Evolutionary conservation across 1,139 yeast genomes (phyloP), one percentile per base, ranked within the genome.

Genomic region (Geotrichum bryndzae): DNA sequence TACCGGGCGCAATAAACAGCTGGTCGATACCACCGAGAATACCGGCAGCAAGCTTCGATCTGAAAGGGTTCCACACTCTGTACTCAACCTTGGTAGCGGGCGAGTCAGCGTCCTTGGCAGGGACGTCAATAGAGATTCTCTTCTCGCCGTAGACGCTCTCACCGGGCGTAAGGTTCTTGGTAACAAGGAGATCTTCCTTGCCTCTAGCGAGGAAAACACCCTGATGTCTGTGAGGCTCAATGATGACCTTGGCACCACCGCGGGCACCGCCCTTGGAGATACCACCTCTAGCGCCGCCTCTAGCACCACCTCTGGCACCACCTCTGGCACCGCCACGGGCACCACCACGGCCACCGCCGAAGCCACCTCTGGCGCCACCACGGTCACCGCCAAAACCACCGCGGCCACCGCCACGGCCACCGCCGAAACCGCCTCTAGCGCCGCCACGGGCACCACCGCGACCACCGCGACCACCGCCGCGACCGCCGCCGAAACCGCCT

Each of bases 41-140:
- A 89, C 99, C 99, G 66, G 99, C 99, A 76, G 99, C 99, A 82
- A 94, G 83, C 85, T 94, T 94, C 68, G 98, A 94, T 87, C 99
- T 88, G 88, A 94, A 94, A 68, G 99, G 99, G 80, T 94, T 94
- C 99, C 99, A 94, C 69, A 94, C 99, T 85, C 99, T 92, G 86
- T 94, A 94, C 82, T 94, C 99, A 66, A 86, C 84, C 84, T 94
- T 94, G 75, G 97, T 91, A 68, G 97, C 88, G 52, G 76, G 76
- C 18, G 71, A 73, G 69, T 96, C 95, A 74, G 88, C 96, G 74
- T 87, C 96, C 73, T 81, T 84, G 64, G 91, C 83, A 69, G 97
- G 96, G 76, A 89, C 97, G 76, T 95, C 99, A 66, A 94, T 84
- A 62, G 96, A 80, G 67, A 94, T 83, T 82, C 99, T 86, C 86